These are phyloP conservation scores for Pestalotiopsis sp. DNA, from an alignment of 2,329 filamentous ascomycete species.

Conservation along the genomic window DNA sequence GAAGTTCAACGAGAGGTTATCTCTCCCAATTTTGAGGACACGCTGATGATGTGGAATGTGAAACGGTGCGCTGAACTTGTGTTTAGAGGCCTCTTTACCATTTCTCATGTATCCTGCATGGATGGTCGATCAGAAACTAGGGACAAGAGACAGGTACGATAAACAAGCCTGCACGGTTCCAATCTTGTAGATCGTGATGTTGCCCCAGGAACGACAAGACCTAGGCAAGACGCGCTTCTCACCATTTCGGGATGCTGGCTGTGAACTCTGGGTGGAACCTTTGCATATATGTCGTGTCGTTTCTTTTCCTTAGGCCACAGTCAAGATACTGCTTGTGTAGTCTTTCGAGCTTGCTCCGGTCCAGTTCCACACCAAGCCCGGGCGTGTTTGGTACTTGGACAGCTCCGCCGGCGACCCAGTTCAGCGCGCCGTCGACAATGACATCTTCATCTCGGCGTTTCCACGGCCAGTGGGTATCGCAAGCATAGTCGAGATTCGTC, in stretches of 20 bases:
- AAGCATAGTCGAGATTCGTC: slow-evolving; percentile 41
- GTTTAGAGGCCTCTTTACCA: too few relatives aligned
- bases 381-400: slow-evolving; percentile 34
- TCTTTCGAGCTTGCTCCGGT: slow-evolving; percentile 32
- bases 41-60: too few relatives aligned
- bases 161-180: too few relatives aligned
- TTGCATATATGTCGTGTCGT: slow-evolving; percentile 9
- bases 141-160: too few relatives aligned
- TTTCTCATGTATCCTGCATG: too few relatives aligned
- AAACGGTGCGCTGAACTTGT: too few relatives aligned
- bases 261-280: slow-evolving; percentile 11
- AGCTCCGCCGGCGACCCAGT: slow-evolving; percentile 35
- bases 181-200: too few relatives aligned
- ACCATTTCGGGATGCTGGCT: slow-evolving; percentile 7
- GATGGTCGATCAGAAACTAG: too few relatives aligned
- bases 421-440: slow-evolving; percentile 35
- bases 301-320: slow-evolving; percentile 35
- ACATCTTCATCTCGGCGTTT: slow-evolving; percentile 43
- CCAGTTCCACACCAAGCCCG: slow-evolving; percentile 37
- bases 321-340: slow-evolving; percentile 39
- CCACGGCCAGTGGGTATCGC: slow-evolving; percentile 46
- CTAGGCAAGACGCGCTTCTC: background rate
- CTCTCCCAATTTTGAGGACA: too few relatives aligned
- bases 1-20: too few relatives aligned
- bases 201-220: background rate